Evolutionary conservation across 768 basidiomycete genomes (phyloP).

Genomic region (Asterophora parasitica): DNA sequence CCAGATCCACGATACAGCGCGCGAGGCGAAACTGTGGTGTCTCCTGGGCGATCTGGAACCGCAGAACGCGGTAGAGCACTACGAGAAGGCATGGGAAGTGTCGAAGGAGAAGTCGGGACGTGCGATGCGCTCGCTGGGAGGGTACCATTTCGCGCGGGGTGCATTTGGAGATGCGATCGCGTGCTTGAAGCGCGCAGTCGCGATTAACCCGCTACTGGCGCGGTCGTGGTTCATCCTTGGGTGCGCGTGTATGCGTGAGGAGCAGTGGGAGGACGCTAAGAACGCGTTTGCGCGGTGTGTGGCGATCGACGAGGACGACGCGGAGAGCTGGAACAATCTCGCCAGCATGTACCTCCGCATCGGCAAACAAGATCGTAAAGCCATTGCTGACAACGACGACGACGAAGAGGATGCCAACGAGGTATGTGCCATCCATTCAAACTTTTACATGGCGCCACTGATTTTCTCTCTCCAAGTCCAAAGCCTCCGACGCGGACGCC

Average conservation of each 20-base stretch:
- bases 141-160: slow-evolving; percentile 66
- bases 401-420: neutral
- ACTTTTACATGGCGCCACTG: neutral
- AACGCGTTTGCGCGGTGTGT: slow-evolving; percentile 86
- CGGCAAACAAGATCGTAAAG: slow-evolving; percentile 31
- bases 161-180: slow-evolving; percentile 59
- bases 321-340: slow-evolving; percentile 97
- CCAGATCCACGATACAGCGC: slow-evolving; percentile 49
- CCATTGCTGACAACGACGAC: slow-evolving; percentile 21
- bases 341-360: slow-evolving; percentile 91
- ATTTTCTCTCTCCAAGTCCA: neutral
- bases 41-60: slow-evolving; percentile 89
- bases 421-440: slow-evolving; percentile 6
- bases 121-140: slow-evolving; percentile 89
- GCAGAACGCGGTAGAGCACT: slow-evolving; percentile 64
- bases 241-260: slow-evolving; percentile 76
- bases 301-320: slow-evolving; percentile 90
- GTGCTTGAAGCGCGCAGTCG: slow-evolving; percentile 70
- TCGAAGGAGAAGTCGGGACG: slow-evolving; percentile 80
- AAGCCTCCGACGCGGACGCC: too few species aligned
- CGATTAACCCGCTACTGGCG: slow-evolving; percentile 83
- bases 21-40: slow-evolving; percentile 94
- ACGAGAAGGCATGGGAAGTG: slow-evolving; percentile 78
- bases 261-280: slow-evolving; percentile 81
- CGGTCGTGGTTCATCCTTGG: slow-evolving; percentile 97